A percentile compares a stretch with the other conserved stretches of the same genome.
Evolutionary conservation across 805 yeast genomes (phyloP).

Genomic region (Scheffersomyces amazonensis): DNA sequence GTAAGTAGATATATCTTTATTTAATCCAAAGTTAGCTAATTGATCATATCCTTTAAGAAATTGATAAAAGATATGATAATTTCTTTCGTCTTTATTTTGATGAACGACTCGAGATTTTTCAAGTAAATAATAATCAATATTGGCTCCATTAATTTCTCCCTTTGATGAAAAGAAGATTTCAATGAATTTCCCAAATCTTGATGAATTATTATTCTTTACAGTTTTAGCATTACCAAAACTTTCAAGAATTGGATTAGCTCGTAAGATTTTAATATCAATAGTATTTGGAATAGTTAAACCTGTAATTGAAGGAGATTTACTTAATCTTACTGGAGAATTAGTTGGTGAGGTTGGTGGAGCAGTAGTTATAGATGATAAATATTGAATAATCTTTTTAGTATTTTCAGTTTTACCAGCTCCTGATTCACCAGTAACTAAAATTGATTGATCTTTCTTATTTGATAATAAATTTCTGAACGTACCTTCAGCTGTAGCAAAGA

Average conservation of each 20-base stretch:
- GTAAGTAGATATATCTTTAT: constrained; percentile 38
- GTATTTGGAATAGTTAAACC: constrained; percentile 19
- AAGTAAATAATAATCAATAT: constrained; percentile 88
- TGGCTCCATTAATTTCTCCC: constrained; percentile 80
- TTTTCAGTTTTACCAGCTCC: constrained; percentile 99
- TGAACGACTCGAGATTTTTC: constrained; percentile 90
- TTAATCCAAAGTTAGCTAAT: constrained; percentile 45
- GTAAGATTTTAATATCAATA: constrained; percentile 82
- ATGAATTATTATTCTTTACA: constrained; percentile 87
- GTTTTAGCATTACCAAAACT: constrained; percentile 98
- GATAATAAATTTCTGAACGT: constrained; percentile 75
- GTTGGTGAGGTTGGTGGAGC: not conserved
- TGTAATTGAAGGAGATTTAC: not conserved
- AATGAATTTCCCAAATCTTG: constrained; percentile 95
- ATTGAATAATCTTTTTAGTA: constrained; percentile 91
- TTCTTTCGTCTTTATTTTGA: constrained; percentile 76
- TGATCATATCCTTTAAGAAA: constrained; percentile 64
- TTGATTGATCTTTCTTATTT: constrained; percentile 77
- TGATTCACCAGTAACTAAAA: constrained; percentile 96
- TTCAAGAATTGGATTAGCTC: constrained; percentile 94
- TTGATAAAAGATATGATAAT: constrained; percentile 93
- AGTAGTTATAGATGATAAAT: constrained; percentile 71
- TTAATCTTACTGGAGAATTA: not conserved
- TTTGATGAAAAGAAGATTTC: constrained; percentile 69
- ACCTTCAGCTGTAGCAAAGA: constrained; percentile 79